phyloP scores from a whole-genome alignment of 2,329 filamentous ascomycete species.

The Macrophomina tecta region DNA sequence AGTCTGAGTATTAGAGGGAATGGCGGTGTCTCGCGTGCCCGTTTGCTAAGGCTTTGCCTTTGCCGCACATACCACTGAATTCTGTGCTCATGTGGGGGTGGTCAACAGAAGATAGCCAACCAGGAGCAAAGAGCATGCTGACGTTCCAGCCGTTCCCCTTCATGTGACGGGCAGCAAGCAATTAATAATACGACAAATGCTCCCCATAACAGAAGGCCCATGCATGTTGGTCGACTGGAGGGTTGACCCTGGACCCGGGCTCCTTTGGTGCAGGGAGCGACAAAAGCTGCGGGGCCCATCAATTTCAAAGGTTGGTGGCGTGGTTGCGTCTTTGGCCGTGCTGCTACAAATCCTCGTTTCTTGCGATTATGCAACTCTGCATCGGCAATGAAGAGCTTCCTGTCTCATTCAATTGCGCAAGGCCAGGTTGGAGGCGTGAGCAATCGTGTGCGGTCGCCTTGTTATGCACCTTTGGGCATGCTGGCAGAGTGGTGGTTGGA shows the following conservation, averaged over 20 bases:
- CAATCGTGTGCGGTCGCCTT: too few relatives aligned
- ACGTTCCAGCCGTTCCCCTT: background rate
- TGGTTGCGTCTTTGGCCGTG: too few relatives aligned
- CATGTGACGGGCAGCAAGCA: background rate
- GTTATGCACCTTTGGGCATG: too few relatives aligned
- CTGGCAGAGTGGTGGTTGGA: too few relatives aligned
- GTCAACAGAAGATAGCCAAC: background rate
- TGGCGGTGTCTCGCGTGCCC: background rate
- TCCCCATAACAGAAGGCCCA: background rate
- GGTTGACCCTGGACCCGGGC: too few relatives aligned
- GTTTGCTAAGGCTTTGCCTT: background rate
- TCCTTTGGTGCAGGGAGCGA: background rate
- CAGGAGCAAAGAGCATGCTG: background rate
- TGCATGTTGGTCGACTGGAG: background rate
- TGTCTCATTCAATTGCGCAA: too few relatives aligned
- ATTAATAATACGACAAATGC: conserved; percentile 8
- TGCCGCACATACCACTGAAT: background rate
- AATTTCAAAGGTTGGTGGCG: too few relatives aligned
- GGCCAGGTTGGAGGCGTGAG: too few relatives aligned
- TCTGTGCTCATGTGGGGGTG: background rate
- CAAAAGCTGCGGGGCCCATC: too few relatives aligned
- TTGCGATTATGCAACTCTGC: too few relatives aligned
- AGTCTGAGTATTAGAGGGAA: conserved; percentile 7
- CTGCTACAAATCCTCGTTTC: too few relatives aligned
- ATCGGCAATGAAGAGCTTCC: too few relatives aligned